A percentile compares a stretch with the other conserved stretches of the same genome.
These are phyloP conservation scores for Termitomyces eurrhizus DNA, from an alignment of 768 basidiomycete genomes.

Conservation along the genomic window DNA sequence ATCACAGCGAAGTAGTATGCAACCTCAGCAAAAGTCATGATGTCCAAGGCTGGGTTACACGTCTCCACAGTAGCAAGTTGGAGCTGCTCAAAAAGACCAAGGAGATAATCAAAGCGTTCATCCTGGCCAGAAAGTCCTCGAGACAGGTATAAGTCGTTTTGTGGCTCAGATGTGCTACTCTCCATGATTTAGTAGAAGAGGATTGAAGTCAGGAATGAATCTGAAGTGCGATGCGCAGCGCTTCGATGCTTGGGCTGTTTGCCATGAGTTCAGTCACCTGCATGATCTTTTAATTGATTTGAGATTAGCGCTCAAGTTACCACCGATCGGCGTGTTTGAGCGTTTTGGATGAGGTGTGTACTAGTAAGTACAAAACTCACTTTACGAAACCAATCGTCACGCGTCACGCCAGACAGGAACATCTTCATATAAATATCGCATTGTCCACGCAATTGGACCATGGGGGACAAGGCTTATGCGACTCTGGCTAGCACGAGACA, in stretches of 20 bases:
- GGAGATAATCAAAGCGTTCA: slow-evolving; percentile 31
- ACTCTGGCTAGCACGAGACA: neutral
- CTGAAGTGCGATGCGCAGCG: neutral
- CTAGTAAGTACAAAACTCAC: neutral
- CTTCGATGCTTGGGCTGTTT: neutral
- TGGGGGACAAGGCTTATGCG: neutral
- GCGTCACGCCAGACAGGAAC: neutral
- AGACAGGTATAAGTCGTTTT: slow-evolving; percentile 19
- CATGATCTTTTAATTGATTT: neutral
- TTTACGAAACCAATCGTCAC: neutral
- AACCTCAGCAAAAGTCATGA: slow-evolving; percentile 35
- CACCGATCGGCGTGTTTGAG: neutral
- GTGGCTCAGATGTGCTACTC: neutral
- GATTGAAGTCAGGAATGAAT: neutral
- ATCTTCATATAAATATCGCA: neutral
- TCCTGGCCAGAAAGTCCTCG: slow-evolving; percentile 34
- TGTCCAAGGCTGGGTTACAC: slow-evolving; percentile 31
- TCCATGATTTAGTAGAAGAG: neutral
- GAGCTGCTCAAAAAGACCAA: slow-evolving; percentile 34
- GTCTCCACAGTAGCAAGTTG: slow-evolving; percentile 39
- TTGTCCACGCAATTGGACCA: neutral
- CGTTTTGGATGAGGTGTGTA: neutral
- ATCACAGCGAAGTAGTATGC: slow-evolving; percentile 42
- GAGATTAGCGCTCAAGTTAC: neutral
- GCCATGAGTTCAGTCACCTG: slow-evolving; percentile 1